phyloP scores from a whole-genome alignment of 805 yeast genomes.

The Candida tammaniensis region DNA sequence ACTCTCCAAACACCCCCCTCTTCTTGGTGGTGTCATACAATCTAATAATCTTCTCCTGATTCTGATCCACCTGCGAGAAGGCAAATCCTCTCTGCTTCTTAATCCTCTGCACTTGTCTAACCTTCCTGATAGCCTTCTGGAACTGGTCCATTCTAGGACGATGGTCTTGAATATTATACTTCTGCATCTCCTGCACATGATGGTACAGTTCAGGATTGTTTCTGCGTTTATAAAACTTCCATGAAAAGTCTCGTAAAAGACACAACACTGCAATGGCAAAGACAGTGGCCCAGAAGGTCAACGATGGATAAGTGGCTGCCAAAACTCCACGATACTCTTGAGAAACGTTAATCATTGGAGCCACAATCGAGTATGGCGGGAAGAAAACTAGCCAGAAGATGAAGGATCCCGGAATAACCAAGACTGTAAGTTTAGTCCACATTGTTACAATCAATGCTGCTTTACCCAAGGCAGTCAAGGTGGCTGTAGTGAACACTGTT shows the following conservation, averaged over 20 bases:
- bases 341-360: constrained; percentile 81
- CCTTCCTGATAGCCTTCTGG: constrained; percentile 95
- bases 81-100: constrained; percentile 98
- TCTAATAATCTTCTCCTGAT: constrained; percentile 86
- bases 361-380: constrained; percentile 83
- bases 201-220: constrained; percentile 91
- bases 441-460: constrained; percentile 88
- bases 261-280: constrained; percentile 77
- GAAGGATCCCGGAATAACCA: constrained; percentile 95
- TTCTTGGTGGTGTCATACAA: constrained; percentile 92
- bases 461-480: constrained; percentile 86
- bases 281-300: constrained; percentile 78
- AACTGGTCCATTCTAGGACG: constrained; percentile 96
- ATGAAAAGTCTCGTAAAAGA: constrained; percentile 79
- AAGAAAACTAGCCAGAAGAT: constrained; percentile 77
- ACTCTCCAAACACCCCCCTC: constrained; percentile 68
- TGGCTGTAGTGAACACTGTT: constrained; percentile 81
- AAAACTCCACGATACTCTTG: constrained; percentile 81
- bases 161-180: constrained; percentile 87
- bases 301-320: constrained; percentile 70
- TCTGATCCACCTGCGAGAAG: constrained; percentile 92
- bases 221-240: constrained; percentile 94
- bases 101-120: constrained; percentile 97
- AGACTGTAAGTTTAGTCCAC: constrained; percentile 91
- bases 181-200: constrained; percentile 94